phyloP scores from a whole-genome alignment of 192 early-diverging fungal genomes.

The Coemansia sp. region DNA sequence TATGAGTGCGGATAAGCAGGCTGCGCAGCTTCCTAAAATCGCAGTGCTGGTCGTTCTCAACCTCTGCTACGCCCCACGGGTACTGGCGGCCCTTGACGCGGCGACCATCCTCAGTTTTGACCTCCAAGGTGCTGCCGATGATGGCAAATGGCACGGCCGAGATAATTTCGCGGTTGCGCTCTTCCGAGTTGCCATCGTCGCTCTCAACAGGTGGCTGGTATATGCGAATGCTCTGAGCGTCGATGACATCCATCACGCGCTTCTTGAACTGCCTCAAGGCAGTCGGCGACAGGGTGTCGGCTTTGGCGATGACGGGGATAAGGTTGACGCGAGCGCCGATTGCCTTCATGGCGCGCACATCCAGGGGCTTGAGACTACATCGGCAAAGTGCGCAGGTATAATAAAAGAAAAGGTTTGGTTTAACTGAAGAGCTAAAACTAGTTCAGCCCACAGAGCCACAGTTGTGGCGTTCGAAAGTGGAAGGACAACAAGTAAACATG shows the following conservation, averaged over 20 bases:
- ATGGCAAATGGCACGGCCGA: slow-evolving; percentile 94
- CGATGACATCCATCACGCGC: slow-evolving; percentile 89
- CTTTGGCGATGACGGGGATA: slow-evolving; percentile 98
- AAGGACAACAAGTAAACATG: slow-evolving; percentile 8
- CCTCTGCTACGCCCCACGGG: slow-evolving; percentile 98
- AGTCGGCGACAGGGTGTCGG: slow-evolving; percentile 92
- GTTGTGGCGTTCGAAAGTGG: slow-evolving; percentile 6
- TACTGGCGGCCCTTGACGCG: slow-evolving; percentile 95
- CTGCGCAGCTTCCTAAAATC: slow-evolving; percentile 97
- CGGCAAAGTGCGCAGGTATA: neutral
- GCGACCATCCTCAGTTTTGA: slow-evolving; percentile 78
- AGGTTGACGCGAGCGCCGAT: slow-evolving; percentile 94
- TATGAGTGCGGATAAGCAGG: slow-evolving; percentile 95
- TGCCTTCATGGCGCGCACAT: slow-evolving; percentile 98
- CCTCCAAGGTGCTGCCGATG: slow-evolving; percentile 88
- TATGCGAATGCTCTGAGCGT: slow-evolving; percentile 88
- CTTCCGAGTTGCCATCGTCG: slow-evolving; percentile 77
- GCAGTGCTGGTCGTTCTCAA: slow-evolving; percentile 98
- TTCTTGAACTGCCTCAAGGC: slow-evolving; percentile 94
- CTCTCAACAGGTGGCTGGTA: slow-evolving; percentile 87
- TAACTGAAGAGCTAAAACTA: neutral
- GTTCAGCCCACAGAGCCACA: slow-evolving; percentile 1
- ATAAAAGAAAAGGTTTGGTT: neutral
- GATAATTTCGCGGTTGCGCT: slow-evolving; percentile 84
- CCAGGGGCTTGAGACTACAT: slow-evolving; percentile 73